Conservation (phyloP, 352 stramenopile species). For the Phytophthora colocasiae region DNA sequence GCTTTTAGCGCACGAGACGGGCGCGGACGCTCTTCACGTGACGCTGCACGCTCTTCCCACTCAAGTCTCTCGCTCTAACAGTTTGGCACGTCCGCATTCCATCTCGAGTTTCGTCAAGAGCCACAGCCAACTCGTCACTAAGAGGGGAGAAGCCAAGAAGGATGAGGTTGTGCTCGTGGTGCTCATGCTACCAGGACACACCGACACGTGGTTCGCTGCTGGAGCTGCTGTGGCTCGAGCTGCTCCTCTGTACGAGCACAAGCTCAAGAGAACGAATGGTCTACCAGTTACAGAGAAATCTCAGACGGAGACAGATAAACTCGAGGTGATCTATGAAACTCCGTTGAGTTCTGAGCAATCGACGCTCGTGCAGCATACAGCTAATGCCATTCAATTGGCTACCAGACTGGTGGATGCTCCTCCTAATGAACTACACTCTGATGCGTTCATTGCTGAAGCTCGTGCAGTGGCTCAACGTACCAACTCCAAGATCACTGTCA, state of each 20-base stretch:
- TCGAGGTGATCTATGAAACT: constrained; percentile 63
- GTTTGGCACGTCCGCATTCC: constrained; percentile 71
- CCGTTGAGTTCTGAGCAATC: constrained; percentile 37
- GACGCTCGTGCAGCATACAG: constrained; percentile 61
- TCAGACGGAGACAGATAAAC: constrained; percentile 42
- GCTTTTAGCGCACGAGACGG: constrained; percentile 45
- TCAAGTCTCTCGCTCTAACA: constrained; percentile 75
- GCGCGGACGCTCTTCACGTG: constrained; percentile 43
- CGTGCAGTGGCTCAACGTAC: constrained; percentile 66
- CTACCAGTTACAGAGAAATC: constrained; percentile 30
- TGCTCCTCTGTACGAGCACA: constrained; percentile 63
- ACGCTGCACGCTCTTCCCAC: constrained; percentile 69
- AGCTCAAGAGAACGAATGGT: constrained; percentile 43
- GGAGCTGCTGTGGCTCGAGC: constrained; percentile 60
- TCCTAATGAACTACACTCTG: constrained; percentile 92
- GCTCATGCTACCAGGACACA: constrained; percentile 59
- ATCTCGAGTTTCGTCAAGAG: constrained; percentile 72
- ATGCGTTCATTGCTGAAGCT: constrained; percentile 89
- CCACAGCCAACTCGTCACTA: constrained; percentile 45
- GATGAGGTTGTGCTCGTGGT: constrained; percentile 63
- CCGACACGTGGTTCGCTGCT: constrained; percentile 64
- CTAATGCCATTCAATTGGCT: constrained; percentile 87
- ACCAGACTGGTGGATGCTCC: constrained; percentile 91
- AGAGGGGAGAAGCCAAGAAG: constrained; percentile 14
- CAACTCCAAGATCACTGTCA: constrained; percentile 72